Evolutionary conservation across 306 rosid species (phyloP).

Genomic region (Prunus padus): DNA sequence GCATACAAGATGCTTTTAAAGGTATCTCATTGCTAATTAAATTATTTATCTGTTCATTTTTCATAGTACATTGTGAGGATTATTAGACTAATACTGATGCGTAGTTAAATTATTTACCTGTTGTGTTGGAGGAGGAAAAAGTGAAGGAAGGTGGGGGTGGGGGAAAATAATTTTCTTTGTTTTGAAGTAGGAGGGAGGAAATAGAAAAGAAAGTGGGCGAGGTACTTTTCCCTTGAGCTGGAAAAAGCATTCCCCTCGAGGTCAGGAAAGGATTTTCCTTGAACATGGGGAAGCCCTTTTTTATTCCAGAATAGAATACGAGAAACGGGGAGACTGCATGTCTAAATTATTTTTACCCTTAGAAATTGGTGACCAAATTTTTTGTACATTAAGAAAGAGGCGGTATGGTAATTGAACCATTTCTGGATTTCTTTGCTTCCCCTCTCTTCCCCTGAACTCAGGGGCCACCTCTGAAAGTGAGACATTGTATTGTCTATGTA

Average conservation of each 20-base stretch:
- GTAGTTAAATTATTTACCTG: not conserved
- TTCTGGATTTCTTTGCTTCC: not conserved
- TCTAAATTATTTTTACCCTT: not conserved
- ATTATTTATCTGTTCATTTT: not conserved
- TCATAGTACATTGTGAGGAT: not conserved
- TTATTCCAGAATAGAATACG: no score
- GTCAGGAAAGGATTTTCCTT: not conserved
- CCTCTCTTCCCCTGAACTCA: not conserved
- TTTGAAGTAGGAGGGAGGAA: not conserved
- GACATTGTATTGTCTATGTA: no score
- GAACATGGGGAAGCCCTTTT: not conserved
- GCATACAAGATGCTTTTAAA: constrained; percentile 95
- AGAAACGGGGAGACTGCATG: not conserved
- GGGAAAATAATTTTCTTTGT: not conserved
- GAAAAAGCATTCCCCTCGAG: not conserved
- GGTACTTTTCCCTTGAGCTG: not conserved
- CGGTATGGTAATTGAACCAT: not conserved
- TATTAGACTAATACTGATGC: not conserved
- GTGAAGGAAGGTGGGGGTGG: not conserved
- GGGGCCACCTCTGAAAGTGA: no score
- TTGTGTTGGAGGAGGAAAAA: not conserved
- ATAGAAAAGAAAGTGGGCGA: not conserved
- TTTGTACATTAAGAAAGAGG: not conserved
- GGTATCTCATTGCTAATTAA: constrained; percentile 41
- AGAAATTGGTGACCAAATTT: not conserved